phyloP scores from a whole-genome alignment of 768 basidiomycete genomes.

The Amanita molliuscula region DNA sequence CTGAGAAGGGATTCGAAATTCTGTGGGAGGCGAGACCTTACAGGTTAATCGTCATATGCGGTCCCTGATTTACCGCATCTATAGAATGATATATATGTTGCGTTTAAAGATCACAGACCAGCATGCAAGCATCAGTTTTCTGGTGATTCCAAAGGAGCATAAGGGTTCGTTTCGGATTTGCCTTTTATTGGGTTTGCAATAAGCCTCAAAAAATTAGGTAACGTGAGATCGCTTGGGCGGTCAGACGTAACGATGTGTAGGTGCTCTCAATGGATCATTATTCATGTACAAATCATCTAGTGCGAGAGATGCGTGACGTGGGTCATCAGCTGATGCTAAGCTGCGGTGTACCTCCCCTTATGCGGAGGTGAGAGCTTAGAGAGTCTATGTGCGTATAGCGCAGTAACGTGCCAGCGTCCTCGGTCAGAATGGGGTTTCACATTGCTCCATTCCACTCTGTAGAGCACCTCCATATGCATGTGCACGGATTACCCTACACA shows the following conservation, averaged over 20 bases:
- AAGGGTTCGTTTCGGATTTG: slow-evolving; percentile 26
- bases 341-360: background rate
- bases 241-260: slow-evolving; percentile 1
- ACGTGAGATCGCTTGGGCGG: background rate
- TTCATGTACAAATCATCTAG: background rate
- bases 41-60: background rate
- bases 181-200: background rate
- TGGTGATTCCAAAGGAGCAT: slow-evolving; percentile 41
- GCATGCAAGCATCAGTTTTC: slow-evolving; percentile 38
- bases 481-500: slow-evolving; percentile 58
- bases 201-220: background rate
- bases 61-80: background rate
- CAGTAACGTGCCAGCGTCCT: background rate
- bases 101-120: slow-evolving; percentile 42
- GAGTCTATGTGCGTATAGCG: background rate
- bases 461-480: slow-evolving; percentile 66
- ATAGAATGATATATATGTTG: slow-evolving; percentile 39
- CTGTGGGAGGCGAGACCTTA: slow-evolving; percentile 32
- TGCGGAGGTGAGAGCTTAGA: slow-evolving; percentile 31
- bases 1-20: slow-evolving; percentile 33
- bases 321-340: background rate
- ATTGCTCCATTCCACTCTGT: slow-evolving; percentile 72
- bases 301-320: background rate
- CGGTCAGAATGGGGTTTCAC: slow-evolving; percentile 64
- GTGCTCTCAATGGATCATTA: background rate